Conservation (phyloP, 2,329 filamentous ascomycete species). For the Macrophomina tecta region DNA sequence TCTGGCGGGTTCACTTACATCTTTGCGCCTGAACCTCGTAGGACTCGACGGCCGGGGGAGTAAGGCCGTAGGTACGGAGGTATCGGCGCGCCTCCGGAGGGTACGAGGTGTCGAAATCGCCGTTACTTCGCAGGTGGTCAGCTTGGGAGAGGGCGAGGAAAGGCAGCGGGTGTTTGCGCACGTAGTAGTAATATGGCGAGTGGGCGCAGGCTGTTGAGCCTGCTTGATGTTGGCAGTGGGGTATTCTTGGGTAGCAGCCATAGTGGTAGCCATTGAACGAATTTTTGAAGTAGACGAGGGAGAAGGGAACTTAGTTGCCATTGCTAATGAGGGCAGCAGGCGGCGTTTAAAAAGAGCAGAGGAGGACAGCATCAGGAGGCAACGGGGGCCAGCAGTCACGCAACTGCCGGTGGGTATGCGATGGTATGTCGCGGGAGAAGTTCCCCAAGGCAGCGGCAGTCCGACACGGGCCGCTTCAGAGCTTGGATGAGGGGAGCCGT, state of each 20-base stretch:
- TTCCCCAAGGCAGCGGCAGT: constrained; percentile 21
- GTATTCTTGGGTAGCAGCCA: constrained; percentile 32
- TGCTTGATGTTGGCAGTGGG: constrained; percentile 41
- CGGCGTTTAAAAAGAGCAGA: constrained; percentile 22
- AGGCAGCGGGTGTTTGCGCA: constrained; percentile 31
- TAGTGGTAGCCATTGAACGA: constrained; percentile 22
- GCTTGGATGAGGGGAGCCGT: constrained; percentile 26
- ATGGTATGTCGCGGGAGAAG: constrained; percentile 21
- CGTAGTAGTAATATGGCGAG: constrained; percentile 48
- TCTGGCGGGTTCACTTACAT: constrained; percentile 47
- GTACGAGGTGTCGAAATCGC: constrained; percentile 59
- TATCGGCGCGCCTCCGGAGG: constrained; percentile 56
- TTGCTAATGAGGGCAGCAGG: constrained; percentile 12
- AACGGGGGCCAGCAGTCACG: constrained; percentile 24
- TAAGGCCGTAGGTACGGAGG: constrained; percentile 59
- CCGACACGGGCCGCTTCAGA: constrained; percentile 23
- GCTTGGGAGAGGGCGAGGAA: neutral
- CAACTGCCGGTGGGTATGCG: constrained; percentile 25
- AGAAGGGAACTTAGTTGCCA: constrained; percentile 16
- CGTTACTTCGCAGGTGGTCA: constrained; percentile 39
- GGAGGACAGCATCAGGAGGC: constrained; percentile 17
- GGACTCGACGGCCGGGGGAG: constrained; percentile 57
- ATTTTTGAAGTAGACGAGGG: neutral
- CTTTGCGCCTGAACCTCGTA: constrained; percentile 57
- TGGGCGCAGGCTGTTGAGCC: constrained; percentile 40